A percentile compares a stretch with the other conserved stretches of the same genome.
These are phyloP conservation scores for Yamadazyma mexicana DNA, from an alignment of 1,139 yeast species.

Conservation along the genomic window DNA sequence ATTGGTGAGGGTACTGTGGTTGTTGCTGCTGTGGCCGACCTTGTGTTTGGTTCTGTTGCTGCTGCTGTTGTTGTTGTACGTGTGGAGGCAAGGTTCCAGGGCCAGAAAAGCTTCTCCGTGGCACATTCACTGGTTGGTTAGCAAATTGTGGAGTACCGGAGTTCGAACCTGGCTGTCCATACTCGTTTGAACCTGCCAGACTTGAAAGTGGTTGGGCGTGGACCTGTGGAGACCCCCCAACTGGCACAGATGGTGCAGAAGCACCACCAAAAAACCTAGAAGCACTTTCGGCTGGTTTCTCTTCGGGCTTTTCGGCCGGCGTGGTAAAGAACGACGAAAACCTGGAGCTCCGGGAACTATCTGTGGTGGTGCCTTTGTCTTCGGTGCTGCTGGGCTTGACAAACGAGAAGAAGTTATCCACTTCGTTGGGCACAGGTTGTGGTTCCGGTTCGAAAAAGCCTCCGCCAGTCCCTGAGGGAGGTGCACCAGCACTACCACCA, in stretches of 20 bases:
- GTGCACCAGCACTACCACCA: constrained; percentile 18
- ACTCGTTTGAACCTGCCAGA: background rate
- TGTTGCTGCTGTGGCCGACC: constrained; percentile 12
- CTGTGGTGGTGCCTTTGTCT: constrained; percentile 12
- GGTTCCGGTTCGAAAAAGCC: constrained; percentile 20
- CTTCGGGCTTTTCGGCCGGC: constrained; percentile 3
- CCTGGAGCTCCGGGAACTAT: constrained; percentile 38
- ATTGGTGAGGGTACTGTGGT: constrained; percentile 1
- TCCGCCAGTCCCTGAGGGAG: too few species aligned
- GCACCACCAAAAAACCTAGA: constrained; percentile 20
- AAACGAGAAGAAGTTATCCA: constrained; percentile 54
- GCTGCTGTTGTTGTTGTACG: background rate
- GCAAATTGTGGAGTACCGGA: background rate
- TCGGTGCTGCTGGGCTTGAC: constrained; percentile 30
- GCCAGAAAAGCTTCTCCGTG: background rate
- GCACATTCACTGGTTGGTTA: background rate
- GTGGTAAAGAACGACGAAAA: constrained; percentile 46
- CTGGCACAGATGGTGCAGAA: constrained; percentile 1
- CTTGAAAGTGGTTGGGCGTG: background rate
- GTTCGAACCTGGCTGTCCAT: background rate
- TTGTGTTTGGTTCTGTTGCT: constrained; percentile 8
- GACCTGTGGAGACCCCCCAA: background rate
- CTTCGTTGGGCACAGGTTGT: constrained; percentile 39
- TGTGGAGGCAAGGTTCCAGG: constrained; percentile 11
- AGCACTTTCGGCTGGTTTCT: constrained; percentile 9